Conservation (phyloP, 2,329 filamentous ascomycete genomes). For the Monilinia laxa region DNA sequence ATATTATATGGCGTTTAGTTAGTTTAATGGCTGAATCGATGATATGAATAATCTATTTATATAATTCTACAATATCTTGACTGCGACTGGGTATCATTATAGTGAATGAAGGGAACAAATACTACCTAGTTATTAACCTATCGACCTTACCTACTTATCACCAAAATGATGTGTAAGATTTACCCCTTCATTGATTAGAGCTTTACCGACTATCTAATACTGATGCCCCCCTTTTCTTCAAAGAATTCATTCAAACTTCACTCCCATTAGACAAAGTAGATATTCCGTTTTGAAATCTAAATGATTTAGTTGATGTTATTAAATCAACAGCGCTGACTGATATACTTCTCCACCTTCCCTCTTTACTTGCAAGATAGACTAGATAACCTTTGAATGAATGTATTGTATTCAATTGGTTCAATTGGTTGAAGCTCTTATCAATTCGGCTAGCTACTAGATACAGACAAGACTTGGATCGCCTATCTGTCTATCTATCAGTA, state of each 20-base stretch:
- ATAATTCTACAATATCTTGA: not conserved
- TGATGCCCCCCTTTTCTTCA: not conserved
- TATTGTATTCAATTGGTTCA: not conserved
- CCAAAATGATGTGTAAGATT: not conserved
- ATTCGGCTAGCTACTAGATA: not conserved
- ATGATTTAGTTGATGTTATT: constrained; percentile 16
- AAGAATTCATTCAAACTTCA: not conserved
- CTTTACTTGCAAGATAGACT: not conserved
- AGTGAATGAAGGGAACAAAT: too few relatives aligned
- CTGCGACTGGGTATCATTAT: too few relatives aligned
- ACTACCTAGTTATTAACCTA: too few relatives aligned
- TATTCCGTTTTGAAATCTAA: not conserved
- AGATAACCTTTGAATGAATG: not conserved
- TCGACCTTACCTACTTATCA: too few relatives aligned
- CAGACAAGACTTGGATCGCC: not conserved
- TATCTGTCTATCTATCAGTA: constrained; percentile 7
- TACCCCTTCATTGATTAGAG: not conserved
- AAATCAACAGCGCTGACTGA: constrained; percentile 13
- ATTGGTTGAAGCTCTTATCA: constrained; percentile 34
- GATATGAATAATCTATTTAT: not conserved
- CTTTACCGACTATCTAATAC: not conserved
- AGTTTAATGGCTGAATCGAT: not conserved
- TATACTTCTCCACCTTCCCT: constrained; percentile 6
- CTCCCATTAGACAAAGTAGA: not conserved
- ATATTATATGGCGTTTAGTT: constrained; percentile 14